Evolutionary conservation across 2,329 filamentous ascomycete genomes (phyloP), one percentile per base, ranked within the genome.

Genomic region (Chaetomium strumarium): DNA sequence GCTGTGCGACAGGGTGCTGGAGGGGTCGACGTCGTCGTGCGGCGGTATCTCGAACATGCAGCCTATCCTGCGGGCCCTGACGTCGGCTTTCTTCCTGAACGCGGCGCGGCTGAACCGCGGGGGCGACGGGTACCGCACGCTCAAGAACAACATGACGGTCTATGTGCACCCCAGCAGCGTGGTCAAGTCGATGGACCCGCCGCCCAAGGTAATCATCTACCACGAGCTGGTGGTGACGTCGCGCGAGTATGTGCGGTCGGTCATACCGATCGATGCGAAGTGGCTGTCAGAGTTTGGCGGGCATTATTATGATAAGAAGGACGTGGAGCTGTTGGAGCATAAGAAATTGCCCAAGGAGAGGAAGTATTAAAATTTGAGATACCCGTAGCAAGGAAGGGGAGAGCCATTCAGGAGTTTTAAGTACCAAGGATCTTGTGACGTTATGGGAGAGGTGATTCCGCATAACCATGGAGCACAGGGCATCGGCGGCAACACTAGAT

Each of bases 61-160:
- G 5, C 87, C 90, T 0, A 90, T 97, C 61, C 86, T 91, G 64
- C 91, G 95, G 55, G 86, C 91, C 12, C 79, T 99, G 49, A 91
- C 90, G 1, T 84, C 90, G 0, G 93, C 92, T 1, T 99, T 96
- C 77, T 97, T 97, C 75, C 85, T 88, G 16, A 96, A 97, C 67
- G 90, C 91, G 0, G 91, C 91, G 1, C 76, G 90, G 2, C 71
- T 99, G 51, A 86, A 93, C 66, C 79, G 88, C 44, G 86, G 86
- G 39, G 93, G 93, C 2, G 87, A 95, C 64, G 86, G 82, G 56
- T 99, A 99, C 70, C 81, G 91, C 17, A 96, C 90, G 0, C 84
- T 97, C 60, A 96, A 95, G 78, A 95, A 87, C 63, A 88, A 87
- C 58, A 84, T 90, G 61, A 88, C 86, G 6, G 90, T 96, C 1